Percentiles rank a stretch among this genome's conserved stretches.
Evolutionary conservation across 257 asterid species (phyloP).

Genomic region (Penstemon davidsonii): DNA sequence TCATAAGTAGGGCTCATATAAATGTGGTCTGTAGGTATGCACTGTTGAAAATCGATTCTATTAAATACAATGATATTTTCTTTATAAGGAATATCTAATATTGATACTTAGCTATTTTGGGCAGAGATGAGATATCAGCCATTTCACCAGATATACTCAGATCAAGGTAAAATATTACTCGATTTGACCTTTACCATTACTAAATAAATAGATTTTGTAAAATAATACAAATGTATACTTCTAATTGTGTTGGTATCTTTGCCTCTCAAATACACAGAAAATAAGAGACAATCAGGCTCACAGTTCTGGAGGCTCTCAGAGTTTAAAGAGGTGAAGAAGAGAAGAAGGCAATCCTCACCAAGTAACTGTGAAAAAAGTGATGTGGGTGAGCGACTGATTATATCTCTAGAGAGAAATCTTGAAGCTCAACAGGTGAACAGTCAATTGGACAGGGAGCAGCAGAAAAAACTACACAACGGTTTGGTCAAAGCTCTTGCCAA

Average conservation of each 20-base stretch:
- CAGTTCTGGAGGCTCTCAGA: conserved; percentile 34
- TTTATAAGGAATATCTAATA: not conserved
- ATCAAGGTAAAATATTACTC: conserved; percentile 39
- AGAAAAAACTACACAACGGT: conserved; percentile 44
- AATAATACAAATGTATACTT: not conserved
- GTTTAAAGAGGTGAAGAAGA: conserved; percentile 44
- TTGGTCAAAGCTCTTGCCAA: conserved; percentile 50
- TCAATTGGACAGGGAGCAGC: conserved; percentile 47
- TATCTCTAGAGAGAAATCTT: conserved; percentile 50
- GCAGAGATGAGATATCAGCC: conserved; percentile 52
- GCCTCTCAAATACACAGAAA: conserved; percentile 34
- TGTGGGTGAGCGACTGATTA: conserved; percentile 35
- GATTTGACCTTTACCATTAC: not conserved
- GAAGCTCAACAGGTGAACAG: conserved; percentile 44
- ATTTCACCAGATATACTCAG: conserved; percentile 36
- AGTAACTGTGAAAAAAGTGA: conserved; percentile 31
- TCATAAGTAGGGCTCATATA: not conserved
- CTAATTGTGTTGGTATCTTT: not conserved
- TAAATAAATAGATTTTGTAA: not conserved
- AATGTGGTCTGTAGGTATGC: not conserved
- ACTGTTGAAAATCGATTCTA: not conserved
- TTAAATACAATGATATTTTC: not conserved
- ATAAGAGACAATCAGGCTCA: conserved; percentile 35
- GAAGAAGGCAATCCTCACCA: conserved; percentile 38
- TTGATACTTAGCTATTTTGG: conserved; percentile 22